Base-by-base conservation (phyloP, 176 grass and related monocot species). In the Cocos nucifera region DNA sequence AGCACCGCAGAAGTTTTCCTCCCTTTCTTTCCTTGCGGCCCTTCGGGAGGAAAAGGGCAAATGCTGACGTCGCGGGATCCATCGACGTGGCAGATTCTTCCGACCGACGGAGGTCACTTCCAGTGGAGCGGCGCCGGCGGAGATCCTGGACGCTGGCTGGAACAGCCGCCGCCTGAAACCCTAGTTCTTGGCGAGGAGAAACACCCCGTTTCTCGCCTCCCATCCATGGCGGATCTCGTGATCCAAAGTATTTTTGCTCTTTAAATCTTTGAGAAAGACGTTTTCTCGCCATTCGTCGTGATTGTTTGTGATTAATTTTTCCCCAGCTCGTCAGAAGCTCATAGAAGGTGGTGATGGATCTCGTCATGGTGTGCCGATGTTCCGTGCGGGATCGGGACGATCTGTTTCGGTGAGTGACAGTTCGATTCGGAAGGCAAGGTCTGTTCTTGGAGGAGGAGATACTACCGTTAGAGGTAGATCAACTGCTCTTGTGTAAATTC, bases 391-490 rank as follows among this genome's bases (percentile, higher is more conserved):
- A 64, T 57, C n/a, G 2, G 64, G 64, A 58, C 78, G 22, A 78
- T 55, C 70, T 6, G 77, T 81, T 49, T 51, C 60, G 17, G n/a
- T 76, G n/a, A 84, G 71, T 49, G 65, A 52, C 64, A 57, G 65
- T 60, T 89, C 77, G 39, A 71, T 86, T 44, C 57, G 70, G 62
- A 86, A 76, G 73, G 74, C 82, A 39, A 89, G 22, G 53, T 9
- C 74, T 63, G 55, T 81, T 78, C 63, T 95, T 57, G 82, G 77
- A 39, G 76, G 50, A 58, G 72, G 59, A 69, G 74, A 27, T 29
- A 50, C 35, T 53, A 17, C 22, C 57, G 65, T 55, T 52, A 67
- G 52, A 77, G 51, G 67, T 85, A 22, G 24, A 65, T 57, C n/a
- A 69, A 14, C 10, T 14, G 9, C 9, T 44, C 35, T 39, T 39